Evolutionary conservation across 768 basidiomycete genomes (phyloP), one percentile per base, ranked within the genome.

Genomic region (Termitomyces bulborhizus): DNA sequence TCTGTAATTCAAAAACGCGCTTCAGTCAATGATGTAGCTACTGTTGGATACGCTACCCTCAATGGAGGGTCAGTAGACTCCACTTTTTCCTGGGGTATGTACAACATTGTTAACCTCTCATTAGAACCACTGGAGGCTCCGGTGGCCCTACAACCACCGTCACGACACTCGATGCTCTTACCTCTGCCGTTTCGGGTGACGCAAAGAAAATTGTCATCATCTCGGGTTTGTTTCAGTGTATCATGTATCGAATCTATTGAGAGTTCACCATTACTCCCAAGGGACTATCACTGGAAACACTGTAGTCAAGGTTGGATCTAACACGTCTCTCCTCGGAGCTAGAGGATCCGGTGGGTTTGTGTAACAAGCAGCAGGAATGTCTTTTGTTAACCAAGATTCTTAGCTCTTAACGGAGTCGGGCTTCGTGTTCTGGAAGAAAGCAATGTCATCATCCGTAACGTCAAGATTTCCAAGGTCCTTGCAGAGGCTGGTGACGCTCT

Each of bases 371-470:
- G 1, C 5, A 37, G 1, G 18, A 29, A 29, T 26, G 27, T 4
- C 26, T 13, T 56, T 31, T 43, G 4, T 37, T 55, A 13, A 47
- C 11, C 4, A 16, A 6, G 3, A 4, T 43, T 26, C 51, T 4
- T 37, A 77, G 76, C 73, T 24, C 74, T 79, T 50, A 65, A 65
- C 42, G 77, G 77, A 44, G 69, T 78, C 57, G 77, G 77, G 1
- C 68, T 79, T 32, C 76, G 77, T 45, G 76, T 77, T 34, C 56
- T 76, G 47, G 60, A 73, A 43, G 71, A 69, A 41, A 63, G 55
- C 37, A 78, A 79, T 54, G 77, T 79, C 51, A 79, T 79, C 63
- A 72, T 79, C 57, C 72, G 77, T 32, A 79, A 79, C 58, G 65
- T 79, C 63, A 77, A 76, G 59, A 73, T 79, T 50, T 73, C 74